A percentile compares a stretch with the other conserved stretches of the same genome.
These are phyloP conservation scores for Luffa acutangula DNA, from an alignment of 306 rosid species.

Conservation along the genomic window DNA sequence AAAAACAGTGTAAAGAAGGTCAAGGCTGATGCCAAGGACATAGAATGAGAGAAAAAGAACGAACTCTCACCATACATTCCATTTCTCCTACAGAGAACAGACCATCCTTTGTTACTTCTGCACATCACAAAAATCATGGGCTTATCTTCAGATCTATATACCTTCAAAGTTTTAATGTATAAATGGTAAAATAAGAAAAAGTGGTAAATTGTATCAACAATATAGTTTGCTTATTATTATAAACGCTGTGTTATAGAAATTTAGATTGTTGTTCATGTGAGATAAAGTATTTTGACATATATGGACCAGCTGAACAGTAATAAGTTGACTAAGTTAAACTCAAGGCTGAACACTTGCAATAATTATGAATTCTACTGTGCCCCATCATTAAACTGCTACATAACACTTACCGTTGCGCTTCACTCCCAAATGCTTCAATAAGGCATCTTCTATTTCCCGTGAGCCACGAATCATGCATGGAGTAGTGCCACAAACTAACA, in stretches of 20 bases:
- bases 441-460: conserved; percentile 79
- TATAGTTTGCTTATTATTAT: neutral
- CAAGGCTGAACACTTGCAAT: neutral
- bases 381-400: neutral
- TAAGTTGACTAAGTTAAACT: neutral
- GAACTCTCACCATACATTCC: conserved; percentile 93
- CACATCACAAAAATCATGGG: conserved; percentile 23
- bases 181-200: neutral
- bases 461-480: conserved; percentile 99
- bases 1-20: neutral
- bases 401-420: conserved; percentile 70
- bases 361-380: neutral
- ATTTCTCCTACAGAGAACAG: conserved; percentile 97
- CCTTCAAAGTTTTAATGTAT: neutral
- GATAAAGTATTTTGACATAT: neutral
- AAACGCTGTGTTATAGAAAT: neutral
- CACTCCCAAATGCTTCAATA: conserved; percentile 87
- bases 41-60: conserved; percentile 7
- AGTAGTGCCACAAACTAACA: conserved; percentile 94
- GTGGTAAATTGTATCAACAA: neutral
- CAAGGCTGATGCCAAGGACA: neutral
- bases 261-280: neutral
- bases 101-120: conserved; percentile 98
- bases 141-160: conserved; percentile 5
- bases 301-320: neutral